phyloP scores from a whole-genome alignment of 1,284 basidiomycete genomes.

The Xanthoconium separans region DNA sequence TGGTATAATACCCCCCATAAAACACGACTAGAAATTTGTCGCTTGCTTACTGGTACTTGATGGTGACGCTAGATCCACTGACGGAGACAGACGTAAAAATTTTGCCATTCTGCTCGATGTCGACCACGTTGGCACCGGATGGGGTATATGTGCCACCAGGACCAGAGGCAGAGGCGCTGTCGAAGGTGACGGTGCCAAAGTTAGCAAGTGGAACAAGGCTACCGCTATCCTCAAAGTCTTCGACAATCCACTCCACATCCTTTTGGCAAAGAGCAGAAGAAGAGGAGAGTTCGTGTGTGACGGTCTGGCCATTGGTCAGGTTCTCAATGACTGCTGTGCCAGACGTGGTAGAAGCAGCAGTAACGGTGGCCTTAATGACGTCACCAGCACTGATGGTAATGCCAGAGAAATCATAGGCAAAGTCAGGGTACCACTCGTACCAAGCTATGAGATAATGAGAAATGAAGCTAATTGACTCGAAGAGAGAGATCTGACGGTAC shows the following conservation, averaged over 20 bases:
- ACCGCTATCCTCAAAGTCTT: conserved; percentile 9
- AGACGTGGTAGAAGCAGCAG: too few relatives aligned
- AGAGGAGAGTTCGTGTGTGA: too few relatives aligned
- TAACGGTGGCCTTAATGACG: too few relatives aligned
- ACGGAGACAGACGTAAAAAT: conserved; percentile 10
- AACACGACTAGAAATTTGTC: not conserved
- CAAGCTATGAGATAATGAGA: too few relatives aligned
- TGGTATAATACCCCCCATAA: not conserved
- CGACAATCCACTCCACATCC: conserved; percentile 18
- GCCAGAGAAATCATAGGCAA: too few relatives aligned
- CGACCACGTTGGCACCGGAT: conserved; percentile 2
- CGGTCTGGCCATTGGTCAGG: too few relatives aligned
- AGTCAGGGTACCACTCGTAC: too few relatives aligned
- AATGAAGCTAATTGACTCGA: too few relatives aligned
- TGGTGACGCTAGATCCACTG: not conserved
- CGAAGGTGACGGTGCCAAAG: conserved; percentile 21
- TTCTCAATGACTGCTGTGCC: too few relatives aligned
- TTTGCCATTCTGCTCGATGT: conserved; percentile 9
- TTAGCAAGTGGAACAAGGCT: conserved; percentile 4
- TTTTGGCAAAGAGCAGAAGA: too few relatives aligned
- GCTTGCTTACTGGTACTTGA: conserved; percentile 1
- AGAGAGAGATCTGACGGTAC: too few relatives aligned
- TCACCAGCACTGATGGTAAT: too few relatives aligned
- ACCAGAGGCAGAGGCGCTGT: conserved; percentile 10
- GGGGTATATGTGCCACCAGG: conserved; percentile 11